phyloP scores from a whole-genome alignment of 1,284 basidiomycete species.

The Cryptococcus deneoformans region DNA sequence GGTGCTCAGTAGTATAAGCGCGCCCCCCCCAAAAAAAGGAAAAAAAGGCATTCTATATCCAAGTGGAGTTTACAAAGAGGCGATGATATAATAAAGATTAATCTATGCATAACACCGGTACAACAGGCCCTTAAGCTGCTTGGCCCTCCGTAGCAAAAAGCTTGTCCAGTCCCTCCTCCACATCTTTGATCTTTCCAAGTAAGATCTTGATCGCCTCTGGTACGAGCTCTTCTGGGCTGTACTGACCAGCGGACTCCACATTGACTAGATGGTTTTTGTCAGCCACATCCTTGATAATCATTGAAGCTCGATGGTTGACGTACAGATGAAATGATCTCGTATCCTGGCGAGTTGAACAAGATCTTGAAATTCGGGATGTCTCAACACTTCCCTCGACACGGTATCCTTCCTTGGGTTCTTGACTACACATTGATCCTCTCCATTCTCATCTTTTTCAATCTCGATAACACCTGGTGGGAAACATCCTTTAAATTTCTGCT shows the following conservation, averaged over 20 bases:
- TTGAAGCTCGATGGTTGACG: conserved; percentile 40
- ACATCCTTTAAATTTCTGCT: conserved; percentile 77
- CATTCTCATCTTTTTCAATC: conserved; percentile 56
- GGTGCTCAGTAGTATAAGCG: background rate
- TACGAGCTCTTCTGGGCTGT: conserved; percentile 78
- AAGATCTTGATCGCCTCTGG: conserved; percentile 67
- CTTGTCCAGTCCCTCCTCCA: conserved; percentile 47
- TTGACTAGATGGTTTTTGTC: conserved; percentile 58
- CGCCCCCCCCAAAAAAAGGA: background rate
- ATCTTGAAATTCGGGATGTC: conserved; percentile 87
- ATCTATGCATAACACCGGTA: conserved; percentile 6
- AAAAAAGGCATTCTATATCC: too few species aligned
- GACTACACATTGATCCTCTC: conserved; percentile 56
- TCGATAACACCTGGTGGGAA: conserved; percentile 89
- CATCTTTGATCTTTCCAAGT: conserved; percentile 66
- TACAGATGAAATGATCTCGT: conserved; percentile 92
- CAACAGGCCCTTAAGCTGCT: conserved; percentile 7
- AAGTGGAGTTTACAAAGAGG: too few species aligned
- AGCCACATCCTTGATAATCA: too few species aligned
- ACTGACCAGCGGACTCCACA: conserved; percentile 86
- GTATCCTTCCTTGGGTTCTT: conserved; percentile 71
- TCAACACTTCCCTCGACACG: conserved; percentile 70
- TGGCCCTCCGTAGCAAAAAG: conserved; percentile 25
- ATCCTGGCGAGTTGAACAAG: conserved; percentile 81
- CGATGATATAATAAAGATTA: too few species aligned